Percentiles rank a stretch among this genome's conserved stretches.
Evolutionary conservation across 2,329 filamentous ascomycete species (phyloP).

Genomic region (Alternaria burnsii): DNA sequence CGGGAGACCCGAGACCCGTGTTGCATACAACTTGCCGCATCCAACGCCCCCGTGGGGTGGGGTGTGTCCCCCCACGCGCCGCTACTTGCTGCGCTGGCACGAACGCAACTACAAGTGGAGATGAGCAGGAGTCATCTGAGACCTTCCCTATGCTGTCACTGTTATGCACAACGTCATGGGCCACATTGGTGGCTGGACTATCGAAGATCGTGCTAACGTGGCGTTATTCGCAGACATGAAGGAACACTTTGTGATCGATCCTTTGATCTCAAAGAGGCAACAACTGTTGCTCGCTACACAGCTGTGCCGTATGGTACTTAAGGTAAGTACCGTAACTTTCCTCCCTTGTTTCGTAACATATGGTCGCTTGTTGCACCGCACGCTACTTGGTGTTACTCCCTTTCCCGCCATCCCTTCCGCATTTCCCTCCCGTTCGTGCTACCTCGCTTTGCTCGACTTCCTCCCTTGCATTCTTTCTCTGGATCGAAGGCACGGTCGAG

Average conservation of each 20-base stretch:
- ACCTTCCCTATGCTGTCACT: slow-evolving; percentile 20
- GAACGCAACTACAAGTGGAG: slow-evolving; percentile 21
- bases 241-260: slow-evolving; percentile 97
- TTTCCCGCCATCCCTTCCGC: slow-evolving; percentile 18
- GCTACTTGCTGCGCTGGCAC: slow-evolving; percentile 23
- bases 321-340: slow-evolving; percentile 60
- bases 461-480: slow-evolving; percentile 21
- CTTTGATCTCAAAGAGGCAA: slow-evolving; percentile 96
- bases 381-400: slow-evolving; percentile 14
- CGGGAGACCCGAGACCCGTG: slow-evolving; percentile 28
- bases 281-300: slow-evolving; percentile 96
- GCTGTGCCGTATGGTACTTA: slow-evolving; percentile 82
- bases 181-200: slow-evolving; percentile 17
- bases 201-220: slow-evolving; percentile 36
- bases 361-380: slow-evolving; percentile 15
- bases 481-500: slow-evolving; percentile 22
- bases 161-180: slow-evolving; percentile 9
- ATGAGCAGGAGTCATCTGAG: slow-evolving; percentile 17
- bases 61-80: slow-evolving; percentile 35
- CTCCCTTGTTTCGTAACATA: slow-evolving; percentile 18
- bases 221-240: slow-evolving; percentile 76
- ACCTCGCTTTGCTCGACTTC: slow-evolving; percentile 14
- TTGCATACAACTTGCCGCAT: slow-evolving; percentile 23
- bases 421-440: slow-evolving; percentile 14
- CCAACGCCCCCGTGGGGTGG: slow-evolving; percentile 32